phyloP scores from a whole-genome alignment of 371 early-diverging fungal genomes.

The Mycotypha africana region DNA sequence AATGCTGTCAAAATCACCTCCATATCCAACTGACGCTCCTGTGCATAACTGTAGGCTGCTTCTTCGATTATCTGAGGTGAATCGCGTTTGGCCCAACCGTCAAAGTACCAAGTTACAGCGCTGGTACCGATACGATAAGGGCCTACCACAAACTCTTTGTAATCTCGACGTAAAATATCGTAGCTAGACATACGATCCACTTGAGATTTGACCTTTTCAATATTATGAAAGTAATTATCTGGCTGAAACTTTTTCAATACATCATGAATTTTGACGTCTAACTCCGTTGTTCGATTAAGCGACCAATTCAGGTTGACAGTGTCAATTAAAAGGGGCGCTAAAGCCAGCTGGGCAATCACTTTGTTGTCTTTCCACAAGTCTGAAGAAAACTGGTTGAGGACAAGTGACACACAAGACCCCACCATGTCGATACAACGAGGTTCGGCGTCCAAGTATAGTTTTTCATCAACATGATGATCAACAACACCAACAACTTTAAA shows the following conservation, averaged over 20 bases:
- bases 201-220: slow-evolving; percentile 53
- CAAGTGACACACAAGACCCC: slow-evolving; percentile 63
- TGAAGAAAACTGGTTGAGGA: slow-evolving; percentile 31
- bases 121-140: slow-evolving; percentile 57
- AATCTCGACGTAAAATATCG: slow-evolving; percentile 72
- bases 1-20: slow-evolving; percentile 57
- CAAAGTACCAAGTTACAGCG: slow-evolving; percentile 54
- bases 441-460: slow-evolving; percentile 24
- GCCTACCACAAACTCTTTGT: slow-evolving; percentile 59
- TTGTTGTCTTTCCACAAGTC: not conserved
- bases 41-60: slow-evolving; percentile 25
- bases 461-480: slow-evolving; percentile 75
- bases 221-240: slow-evolving; percentile 31
- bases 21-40: slow-evolving; percentile 46
- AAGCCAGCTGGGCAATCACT: slow-evolving; percentile 34
- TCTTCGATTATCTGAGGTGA: slow-evolving; percentile 14
- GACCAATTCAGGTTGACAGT: slow-evolving; percentile 57
- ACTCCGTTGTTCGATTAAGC: slow-evolving; percentile 45
- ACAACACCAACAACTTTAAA: slow-evolving; percentile 51
- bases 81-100: slow-evolving; percentile 42
- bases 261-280: slow-evolving; percentile 46
- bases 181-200: slow-evolving; percentile 41
- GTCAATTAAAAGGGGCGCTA: slow-evolving; percentile 69
- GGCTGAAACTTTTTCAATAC: slow-evolving; percentile 7
- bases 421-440: slow-evolving; percentile 49